Evolutionary conservation across 495 filamentous ascomycete genomes (phyloP), one percentile per base, ranked within the genome.

Genomic region (Hypoxylon trugodes): DNA sequence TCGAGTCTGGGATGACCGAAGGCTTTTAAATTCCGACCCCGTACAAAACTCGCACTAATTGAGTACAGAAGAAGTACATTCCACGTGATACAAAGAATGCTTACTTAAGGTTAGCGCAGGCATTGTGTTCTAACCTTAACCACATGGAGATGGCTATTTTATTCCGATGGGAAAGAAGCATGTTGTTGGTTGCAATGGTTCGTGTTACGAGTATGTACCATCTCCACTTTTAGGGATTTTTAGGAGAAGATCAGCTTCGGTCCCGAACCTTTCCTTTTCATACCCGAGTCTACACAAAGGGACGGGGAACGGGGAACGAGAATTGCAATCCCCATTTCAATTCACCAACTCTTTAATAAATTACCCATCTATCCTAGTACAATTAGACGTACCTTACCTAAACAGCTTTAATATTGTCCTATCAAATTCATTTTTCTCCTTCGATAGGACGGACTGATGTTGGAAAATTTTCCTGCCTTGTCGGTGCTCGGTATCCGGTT

Each of bases 401-500:
- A 57, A 50, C 60, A 62, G 6, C 18, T 50, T 43, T 46, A 12
- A 16, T 48, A 18, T 38, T 38, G 18, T 57, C 24, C 59, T 50
- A 43, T 43, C 36, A 35, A 35, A 19, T 16, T 33, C 21, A 1
- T 46, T 12, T 50, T 12, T 13, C 2, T 13, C 21, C 32, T 47
- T 21, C 18, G 48, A 30, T 42, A 41, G 45, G 28, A 47, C 24
- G 6, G 22, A 47, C n/a, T n/a, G n/a, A n/a, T n/a, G n/a, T 50
- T 36, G 30, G 28, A 16, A 49, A 24, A 13, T 18, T 10, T 16
- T 26, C 19, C 38, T 48, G 55, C 55, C 50, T 60, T 6, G 18
- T 66, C 62, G 62, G 62, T 40, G 43, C 0, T 66, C 62, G 62
- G 62, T 13, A 32, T 36, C 28, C 51, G 42, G 0, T 4, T 36